These are phyloP conservation scores for Plantago coronopus DNA, from an alignment of 305 asterid genomes.

Conservation along the genomic window DNA sequence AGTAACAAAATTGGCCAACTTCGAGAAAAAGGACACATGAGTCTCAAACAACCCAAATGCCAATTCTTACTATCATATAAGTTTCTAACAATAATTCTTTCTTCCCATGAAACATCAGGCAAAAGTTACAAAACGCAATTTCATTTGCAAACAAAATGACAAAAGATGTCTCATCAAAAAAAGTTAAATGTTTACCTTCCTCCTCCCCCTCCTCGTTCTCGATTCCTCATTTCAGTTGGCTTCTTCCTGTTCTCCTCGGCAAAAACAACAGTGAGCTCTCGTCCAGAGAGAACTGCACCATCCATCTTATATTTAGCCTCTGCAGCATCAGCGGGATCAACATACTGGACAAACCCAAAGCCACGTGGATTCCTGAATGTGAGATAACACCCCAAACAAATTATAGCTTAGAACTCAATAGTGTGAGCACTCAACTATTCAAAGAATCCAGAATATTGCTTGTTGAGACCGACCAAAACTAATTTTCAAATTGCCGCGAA, in stretches of 20 bases:
- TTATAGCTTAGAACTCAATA: neutral
- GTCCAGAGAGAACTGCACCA: conserved; percentile 72
- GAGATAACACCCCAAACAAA: neutral
- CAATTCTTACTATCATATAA: too few species aligned
- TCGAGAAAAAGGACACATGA: too few species aligned
- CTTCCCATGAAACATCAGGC: too few species aligned
- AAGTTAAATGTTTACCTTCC: conserved; percentile 32
- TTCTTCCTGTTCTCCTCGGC: conserved; percentile 96
- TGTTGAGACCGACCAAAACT: neutral
- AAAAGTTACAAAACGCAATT: too few species aligned
- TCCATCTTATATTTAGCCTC: conserved; percentile 96
- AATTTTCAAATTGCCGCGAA: neutral
- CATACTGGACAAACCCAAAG: conserved; percentile 91
- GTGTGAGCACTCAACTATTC: conserved; percentile 4
- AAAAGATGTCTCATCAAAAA: neutral
- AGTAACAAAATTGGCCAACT: too few species aligned
- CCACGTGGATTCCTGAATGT: conserved; percentile 76
- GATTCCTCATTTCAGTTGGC: conserved; percentile 77
- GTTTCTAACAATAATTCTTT: too few species aligned
- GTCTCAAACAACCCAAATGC: too few species aligned
- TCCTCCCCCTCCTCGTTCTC: conserved; percentile 66
- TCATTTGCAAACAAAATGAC: too few species aligned
- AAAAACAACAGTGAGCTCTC: conserved; percentile 91
- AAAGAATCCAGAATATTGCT: neutral
- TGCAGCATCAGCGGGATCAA: conserved; percentile 92